Evolutionary conservation across 306 rosid genomes (phyloP).

Genomic region (Mucuna pruriens): DNA sequence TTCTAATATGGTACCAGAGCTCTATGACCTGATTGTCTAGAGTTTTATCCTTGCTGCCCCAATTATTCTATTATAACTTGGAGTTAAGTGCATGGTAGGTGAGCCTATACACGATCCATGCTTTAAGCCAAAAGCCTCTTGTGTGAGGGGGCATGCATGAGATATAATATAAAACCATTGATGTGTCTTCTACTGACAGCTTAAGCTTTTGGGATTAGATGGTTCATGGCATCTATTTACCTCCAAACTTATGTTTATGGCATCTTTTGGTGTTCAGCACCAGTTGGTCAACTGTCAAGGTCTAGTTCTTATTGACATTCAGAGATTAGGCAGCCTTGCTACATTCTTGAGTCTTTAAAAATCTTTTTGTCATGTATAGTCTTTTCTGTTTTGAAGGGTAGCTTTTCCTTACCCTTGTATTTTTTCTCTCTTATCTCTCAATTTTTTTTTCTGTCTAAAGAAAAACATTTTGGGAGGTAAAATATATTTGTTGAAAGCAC

Average conservation of each 20-base stretch:
- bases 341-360: conserved; percentile 16
- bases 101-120: background rate
- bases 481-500: background rate
- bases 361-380: background rate
- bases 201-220: background rate
- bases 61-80: background rate
- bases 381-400: conserved; percentile 12
- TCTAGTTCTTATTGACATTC: background rate
- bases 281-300: conserved; percentile 2
- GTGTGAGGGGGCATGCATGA: background rate
- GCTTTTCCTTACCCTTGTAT: conserved; percentile 16
- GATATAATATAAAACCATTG: background rate
- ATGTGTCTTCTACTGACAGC: background rate
- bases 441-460: background rate
- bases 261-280: conserved; percentile 12
- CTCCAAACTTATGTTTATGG: conserved; percentile 1
- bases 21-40: background rate
- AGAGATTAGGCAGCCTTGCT: conserved; percentile 17
- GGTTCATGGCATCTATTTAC: background rate
- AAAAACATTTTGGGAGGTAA: background rate
- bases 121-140: background rate
- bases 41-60: background rate
- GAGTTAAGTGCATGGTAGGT: background rate
- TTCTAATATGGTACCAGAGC: background rate
- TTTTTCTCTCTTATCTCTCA: conserved; percentile 2